Evolutionary conservation across 2,329 filamentous ascomycete genomes (phyloP).

Genomic region (Hypoxylon sp.): DNA sequence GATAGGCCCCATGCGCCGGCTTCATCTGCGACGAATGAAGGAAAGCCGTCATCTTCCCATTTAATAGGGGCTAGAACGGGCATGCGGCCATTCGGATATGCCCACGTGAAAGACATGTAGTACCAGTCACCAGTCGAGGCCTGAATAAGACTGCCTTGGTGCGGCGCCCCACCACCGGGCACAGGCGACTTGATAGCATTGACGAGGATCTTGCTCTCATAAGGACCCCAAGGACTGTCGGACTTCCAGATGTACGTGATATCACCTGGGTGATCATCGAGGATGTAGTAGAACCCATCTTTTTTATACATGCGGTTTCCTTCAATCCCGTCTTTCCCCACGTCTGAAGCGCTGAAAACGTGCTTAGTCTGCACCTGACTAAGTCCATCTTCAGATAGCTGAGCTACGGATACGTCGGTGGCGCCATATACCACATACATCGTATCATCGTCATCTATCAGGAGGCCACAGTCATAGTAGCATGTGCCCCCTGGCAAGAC

Average conservation of each 20-base stretch:
- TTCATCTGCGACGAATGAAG: constrained; percentile 60
- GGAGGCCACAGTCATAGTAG: constrained; percentile 70
- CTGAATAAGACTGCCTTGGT: constrained; percentile 71
- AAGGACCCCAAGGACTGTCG: constrained; percentile 67
- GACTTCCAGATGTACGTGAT: constrained; percentile 66
- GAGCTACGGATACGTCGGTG: constrained; percentile 64
- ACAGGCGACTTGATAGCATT: constrained; percentile 61
- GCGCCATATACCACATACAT: constrained; percentile 72
- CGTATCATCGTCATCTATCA: constrained; percentile 72
- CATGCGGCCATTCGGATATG: constrained; percentile 69
- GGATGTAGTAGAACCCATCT: constrained; percentile 69
- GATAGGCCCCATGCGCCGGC: constrained; percentile 62
- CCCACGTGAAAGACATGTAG: constrained; percentile 70
- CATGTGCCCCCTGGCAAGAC: constrained; percentile 59
- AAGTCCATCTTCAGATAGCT: constrained; percentile 65
- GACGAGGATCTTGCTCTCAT: constrained; percentile 62
- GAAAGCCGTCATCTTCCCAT: constrained; percentile 68
- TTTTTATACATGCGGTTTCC: constrained; percentile 69
- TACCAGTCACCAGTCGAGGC: constrained; percentile 69
- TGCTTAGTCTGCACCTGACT: constrained; percentile 60
- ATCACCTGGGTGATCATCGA: constrained; percentile 62
- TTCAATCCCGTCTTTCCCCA: constrained; percentile 54
- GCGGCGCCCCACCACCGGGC: constrained; percentile 60
- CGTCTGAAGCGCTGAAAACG: constrained; percentile 60
- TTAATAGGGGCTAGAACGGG: constrained; percentile 70